Evolutionary conservation across 768 basidiomycete genomes (phyloP).

Genomic region (Dendrothele bispora): DNA sequence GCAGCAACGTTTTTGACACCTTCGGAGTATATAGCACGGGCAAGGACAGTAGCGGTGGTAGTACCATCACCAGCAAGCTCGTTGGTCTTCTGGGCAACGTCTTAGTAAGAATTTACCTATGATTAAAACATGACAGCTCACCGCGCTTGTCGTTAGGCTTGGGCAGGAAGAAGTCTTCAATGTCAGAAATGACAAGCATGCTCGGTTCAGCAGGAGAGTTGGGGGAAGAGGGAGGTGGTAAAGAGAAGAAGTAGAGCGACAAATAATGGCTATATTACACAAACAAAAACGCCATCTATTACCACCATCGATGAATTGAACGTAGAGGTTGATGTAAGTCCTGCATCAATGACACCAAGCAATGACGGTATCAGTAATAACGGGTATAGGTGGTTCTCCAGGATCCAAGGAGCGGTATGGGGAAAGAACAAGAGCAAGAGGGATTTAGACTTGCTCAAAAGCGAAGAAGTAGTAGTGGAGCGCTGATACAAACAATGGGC

Average conservation of each 20-base stretch:
- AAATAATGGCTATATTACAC: conserved; percentile 94
- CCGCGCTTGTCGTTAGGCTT: conserved; percentile 94
- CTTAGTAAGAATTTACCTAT: too few species aligned
- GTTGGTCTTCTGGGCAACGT: too few species aligned
- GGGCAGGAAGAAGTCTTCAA: conserved; percentile 95
- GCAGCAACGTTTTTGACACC: conserved; percentile 90
- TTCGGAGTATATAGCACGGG: too few species aligned
- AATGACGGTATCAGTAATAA: conserved; percentile 90
- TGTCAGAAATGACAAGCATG: conserved; percentile 97
- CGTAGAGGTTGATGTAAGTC: conserved; percentile 96
- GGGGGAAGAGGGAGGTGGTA: conserved; percentile 55
- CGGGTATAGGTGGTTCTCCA: conserved; percentile 80
- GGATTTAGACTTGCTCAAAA: conserved; percentile 89
- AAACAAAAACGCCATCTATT: conserved; percentile 99
- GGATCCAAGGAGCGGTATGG: conserved; percentile 86
- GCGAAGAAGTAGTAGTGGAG: conserved; percentile 82
- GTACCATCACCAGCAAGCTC: too few species aligned
- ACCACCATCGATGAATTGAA: conserved; percentile 96
- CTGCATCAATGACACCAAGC: conserved; percentile 94
- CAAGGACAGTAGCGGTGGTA: too few species aligned
- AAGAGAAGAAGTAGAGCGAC: conserved; percentile 94
- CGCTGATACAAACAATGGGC: conserved; percentile 92
- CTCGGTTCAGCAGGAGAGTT: conserved; percentile 71
- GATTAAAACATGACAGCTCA: too few species aligned
- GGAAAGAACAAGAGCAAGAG: conserved; percentile 84